phyloP scores from a whole-genome alignment of 2,329 filamentous ascomycete species.

The Calonectria fujianensis region DNA sequence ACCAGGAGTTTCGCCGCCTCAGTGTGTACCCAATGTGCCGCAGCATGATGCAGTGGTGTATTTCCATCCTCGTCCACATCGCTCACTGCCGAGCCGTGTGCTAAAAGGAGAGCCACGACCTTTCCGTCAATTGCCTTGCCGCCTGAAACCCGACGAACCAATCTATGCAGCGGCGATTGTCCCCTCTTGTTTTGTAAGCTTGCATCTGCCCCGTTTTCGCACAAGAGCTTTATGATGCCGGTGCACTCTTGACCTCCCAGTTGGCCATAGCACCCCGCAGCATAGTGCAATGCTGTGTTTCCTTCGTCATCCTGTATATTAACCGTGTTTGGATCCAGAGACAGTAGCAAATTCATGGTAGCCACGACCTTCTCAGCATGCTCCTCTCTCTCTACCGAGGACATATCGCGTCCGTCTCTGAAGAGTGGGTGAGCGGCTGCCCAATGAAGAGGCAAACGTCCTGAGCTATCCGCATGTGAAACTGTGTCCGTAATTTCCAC shows the following conservation, averaged over 20 bases:
- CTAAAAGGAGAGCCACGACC: neutral
- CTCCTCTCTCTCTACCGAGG: neutral
- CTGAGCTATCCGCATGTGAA: neutral
- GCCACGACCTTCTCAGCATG: neutral
- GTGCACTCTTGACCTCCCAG: neutral
- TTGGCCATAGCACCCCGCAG: neutral
- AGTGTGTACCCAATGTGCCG: neutral
- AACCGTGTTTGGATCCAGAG: neutral
- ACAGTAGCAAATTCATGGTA: neutral
- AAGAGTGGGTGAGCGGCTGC: neutral
- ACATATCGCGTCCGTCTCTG: neutral
- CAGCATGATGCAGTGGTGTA: constrained; percentile 1
- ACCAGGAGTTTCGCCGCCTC: neutral
- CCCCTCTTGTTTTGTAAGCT: constrained; percentile 14
- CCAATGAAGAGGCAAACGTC: constrained; percentile 17
- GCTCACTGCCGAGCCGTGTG: neutral
- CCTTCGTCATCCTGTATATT: constrained; percentile 14
- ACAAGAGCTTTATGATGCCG: neutral
- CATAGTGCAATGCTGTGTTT: constrained; percentile 21
- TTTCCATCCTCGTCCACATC: constrained; percentile 21
- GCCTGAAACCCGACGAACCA: neutral
- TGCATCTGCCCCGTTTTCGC: constrained; percentile 27
- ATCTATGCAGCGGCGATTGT: constrained; percentile 23
- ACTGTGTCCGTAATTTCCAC: neutral
- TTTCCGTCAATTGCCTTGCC: neutral